A percentile compares a stretch with the other conserved stretches of the same genome.
Conservation (phyloP, 2,329 filamentous ascomycete genomes). For the Colletotrichum simmondsii region DNA sequence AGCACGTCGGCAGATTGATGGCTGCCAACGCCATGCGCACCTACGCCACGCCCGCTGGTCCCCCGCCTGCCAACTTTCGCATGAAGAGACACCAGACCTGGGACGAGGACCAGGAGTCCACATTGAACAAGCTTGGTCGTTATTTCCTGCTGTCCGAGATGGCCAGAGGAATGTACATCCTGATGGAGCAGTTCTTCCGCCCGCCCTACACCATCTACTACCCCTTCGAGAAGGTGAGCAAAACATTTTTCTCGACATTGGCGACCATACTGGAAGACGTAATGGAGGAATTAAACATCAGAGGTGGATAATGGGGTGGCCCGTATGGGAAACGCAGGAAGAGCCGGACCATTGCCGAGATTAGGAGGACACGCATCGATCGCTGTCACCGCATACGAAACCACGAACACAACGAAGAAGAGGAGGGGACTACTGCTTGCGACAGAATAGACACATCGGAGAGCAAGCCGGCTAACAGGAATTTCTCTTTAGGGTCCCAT, state of each 20-base stretch:
- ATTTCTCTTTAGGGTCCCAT: slow-evolving; percentile 76
- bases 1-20: slow-evolving; percentile 27
- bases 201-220: slow-evolving; percentile 99
- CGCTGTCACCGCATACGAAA: not conserved
- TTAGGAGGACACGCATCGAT: not conserved
- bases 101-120: slow-evolving; percentile 82
- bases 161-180: slow-evolving; percentile 96
- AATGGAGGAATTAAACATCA: not conserved
- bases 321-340: not conserved
- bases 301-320: not conserved
- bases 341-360: not conserved
- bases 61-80: slow-evolving; percentile 85
- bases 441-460: not conserved
- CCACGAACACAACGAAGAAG: not conserved
- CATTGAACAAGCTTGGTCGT: slow-evolving; percentile 86
- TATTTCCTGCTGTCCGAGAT: slow-evolving; percentile 98
- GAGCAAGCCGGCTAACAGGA: slow-evolving; percentile 10
- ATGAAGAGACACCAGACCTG: slow-evolving; percentile 78
- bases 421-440: not conserved
- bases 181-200: slow-evolving; percentile 97
- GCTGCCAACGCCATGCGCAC: slow-evolving; percentile 35
- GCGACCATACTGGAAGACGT: not conserved
- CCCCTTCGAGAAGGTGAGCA: slow-evolving; percentile 90
- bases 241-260: not conserved
- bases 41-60: slow-evolving; percentile 79